Evolutionary conservation across 2,329 filamentous ascomycete genomes (phyloP), one percentile per base, ranked within the genome.

Genomic region (Fusarium stilboides): DNA sequence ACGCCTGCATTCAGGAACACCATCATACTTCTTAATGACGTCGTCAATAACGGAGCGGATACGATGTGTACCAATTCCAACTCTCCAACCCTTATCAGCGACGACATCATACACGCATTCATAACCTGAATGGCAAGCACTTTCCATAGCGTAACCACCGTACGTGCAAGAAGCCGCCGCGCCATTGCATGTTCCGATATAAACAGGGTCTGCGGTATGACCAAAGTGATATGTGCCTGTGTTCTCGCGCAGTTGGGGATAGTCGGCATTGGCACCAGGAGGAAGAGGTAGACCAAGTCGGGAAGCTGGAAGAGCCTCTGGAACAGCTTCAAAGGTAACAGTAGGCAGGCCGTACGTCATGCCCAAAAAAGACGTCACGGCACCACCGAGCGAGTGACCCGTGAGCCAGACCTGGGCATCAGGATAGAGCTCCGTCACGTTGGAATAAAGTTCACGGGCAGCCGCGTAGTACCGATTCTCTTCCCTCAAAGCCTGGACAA

Each of bases 101-200:
- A 98, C 95, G 0, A 96, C 96, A 74, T 99, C 95, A 77, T 97
- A 99, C 1, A 92, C 88, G 75, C 96, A 98, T 77, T 96, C 91
- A 54, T 88, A 87, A 9, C 96, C 96, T 1, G 93, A 92, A 74
- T 98, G 96, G 73, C 96, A 99, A n/a, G 91, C 86, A 14, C 94
- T 92, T 80, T 99, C 94, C 85, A 99, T 87, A 2, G 96, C 94
- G 77, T 98, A 99, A 0, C 96, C 96, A 3, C 90, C 95, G 75
- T 97, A 90, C 1, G 94, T 96, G 79, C 96, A 98, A 13, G 91
- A 90, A 4, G 95, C 94, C 3, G 93, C 94, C 4, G 93, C 93
- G 33, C 92, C 93, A 75, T 97, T 98, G 81, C 96, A 98, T 1
- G 91, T 93, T 33, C 96, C 96, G 82, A 98, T 94, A 75, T 91